Evolutionary conservation across 805 yeast genomes (phyloP), one percentile per base, ranked within the genome.

Genomic region (Candida maris): DNA sequence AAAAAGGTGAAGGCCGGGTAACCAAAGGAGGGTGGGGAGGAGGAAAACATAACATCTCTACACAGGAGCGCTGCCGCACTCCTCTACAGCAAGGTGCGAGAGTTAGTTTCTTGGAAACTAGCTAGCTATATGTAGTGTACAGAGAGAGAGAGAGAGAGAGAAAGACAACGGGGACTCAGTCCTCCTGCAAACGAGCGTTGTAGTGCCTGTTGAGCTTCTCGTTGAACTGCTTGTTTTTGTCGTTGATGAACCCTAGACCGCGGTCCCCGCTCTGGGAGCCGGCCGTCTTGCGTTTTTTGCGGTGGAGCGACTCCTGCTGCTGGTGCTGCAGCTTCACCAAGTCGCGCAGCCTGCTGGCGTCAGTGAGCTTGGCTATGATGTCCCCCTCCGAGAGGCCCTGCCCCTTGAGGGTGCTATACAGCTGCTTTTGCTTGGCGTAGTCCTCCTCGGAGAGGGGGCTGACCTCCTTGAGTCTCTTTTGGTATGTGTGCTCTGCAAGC

Each of bases 211-310:
- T 58, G 45, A 85, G 62, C 51, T 85, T 84, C 53, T 72, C 74
- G 59, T 84, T 85, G 59, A 84, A 85, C 47, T 81, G 80, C 52
- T 71, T 73, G 64, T 85, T 85, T 57, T 79, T 80, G 45, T 79
- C 86, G 53, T 81, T 84, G 52, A 85, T 75, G 56, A 62, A 71
- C 19, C 72, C 64, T 4, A 62, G 64, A 14, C 54, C 66, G 4
- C 54, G 63, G 4, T 56, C 68, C 3, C 54, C 64, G 8, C 51
- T 56, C 34, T 57, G 60, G 37, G 53, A 31, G 17, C 38, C 35
- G 8, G 30, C 35, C 29, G 31, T 51, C 47, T 60, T 60, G 44
- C 71, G 60, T 48, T 71, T 61, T 33, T 58, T 59, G 44, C 55
- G 54, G 30, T 60, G 58, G 20, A 61, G 60, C 49, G 54, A 60